Conservation (phyloP, 1,284 basidiomycete species). For the Sphaerobolus stellatus region DNA sequence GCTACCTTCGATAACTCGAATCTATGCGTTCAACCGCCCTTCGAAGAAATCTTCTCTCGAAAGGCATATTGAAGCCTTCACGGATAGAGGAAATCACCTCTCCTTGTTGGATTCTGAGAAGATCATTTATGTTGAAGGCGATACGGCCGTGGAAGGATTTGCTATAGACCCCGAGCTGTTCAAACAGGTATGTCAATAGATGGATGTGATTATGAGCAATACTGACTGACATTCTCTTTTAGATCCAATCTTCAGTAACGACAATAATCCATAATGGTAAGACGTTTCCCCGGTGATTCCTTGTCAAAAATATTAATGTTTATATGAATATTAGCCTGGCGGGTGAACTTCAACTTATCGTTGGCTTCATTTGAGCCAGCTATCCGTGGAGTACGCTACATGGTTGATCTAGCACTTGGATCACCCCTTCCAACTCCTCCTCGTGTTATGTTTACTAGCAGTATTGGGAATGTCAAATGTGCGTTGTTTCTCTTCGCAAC, state of each 20-base stretch:
- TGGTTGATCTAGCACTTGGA: slow-evolving; percentile 41
- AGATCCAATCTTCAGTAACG: slow-evolving; percentile 22
- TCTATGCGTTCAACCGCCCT: slow-evolving; percentile 29
- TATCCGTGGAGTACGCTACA: slow-evolving; percentile 36
- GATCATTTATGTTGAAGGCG: slow-evolving; percentile 27
- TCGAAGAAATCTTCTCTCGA: slow-evolving; percentile 12
- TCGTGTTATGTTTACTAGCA: slow-evolving; percentile 20
- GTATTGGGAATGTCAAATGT: neutral
- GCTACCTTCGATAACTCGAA: slow-evolving; percentile 17
- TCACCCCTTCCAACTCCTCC: slow-evolving; percentile 23
- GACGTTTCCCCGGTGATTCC: slow-evolving; percentile 2
- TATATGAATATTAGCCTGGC: slow-evolving; percentile 35
- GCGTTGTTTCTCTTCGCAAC: neutral
- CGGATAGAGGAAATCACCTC: slow-evolving; percentile 19
- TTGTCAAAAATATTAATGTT: neutral
- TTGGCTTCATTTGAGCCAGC: slow-evolving; percentile 36
- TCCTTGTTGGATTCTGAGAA: slow-evolving; percentile 14
- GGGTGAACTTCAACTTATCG: slow-evolving; percentile 41
- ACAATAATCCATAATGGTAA: slow-evolving; percentile 37
- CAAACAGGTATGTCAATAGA: slow-evolving; percentile 10
- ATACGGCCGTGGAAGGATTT: slow-evolving; percentile 20
- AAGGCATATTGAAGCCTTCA: slow-evolving; percentile 17
- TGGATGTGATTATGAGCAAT: neutral
- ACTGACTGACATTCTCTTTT: neutral
- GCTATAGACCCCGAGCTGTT: slow-evolving; percentile 23